Evolutionary conservation across 768 basidiomycete genomes (phyloP), one percentile per base, ranked within the genome.

Genomic region (Lactifluus hygrophoroides): DNA sequence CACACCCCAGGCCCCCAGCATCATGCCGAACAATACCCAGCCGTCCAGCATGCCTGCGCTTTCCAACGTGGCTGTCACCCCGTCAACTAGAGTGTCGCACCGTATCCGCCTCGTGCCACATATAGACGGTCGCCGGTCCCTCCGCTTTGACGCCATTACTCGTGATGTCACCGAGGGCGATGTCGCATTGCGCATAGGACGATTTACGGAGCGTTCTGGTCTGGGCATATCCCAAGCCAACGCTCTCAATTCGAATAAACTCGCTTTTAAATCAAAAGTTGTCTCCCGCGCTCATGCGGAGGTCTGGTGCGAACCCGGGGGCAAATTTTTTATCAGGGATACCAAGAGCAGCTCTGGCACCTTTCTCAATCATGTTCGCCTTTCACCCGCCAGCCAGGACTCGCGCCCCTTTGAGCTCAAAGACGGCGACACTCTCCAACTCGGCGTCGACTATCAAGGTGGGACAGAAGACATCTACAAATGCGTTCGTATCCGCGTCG

Each of bases 381-480:
- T 98, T n/a, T 85, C 85, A 37, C 77, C 85, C 0, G 93, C 94
- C 11, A 88, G 87, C 48, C 79, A 82, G 7, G 94, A 95, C 69
- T 88, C 85, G 5, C 75, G 83, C 38, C 81, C 91, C 0, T 85
- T 78, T 59, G 81, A 81, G 61, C 76, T 97, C 65, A 91, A 88
- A 72, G 94, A 97, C 61, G 95, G 95, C 1, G 94, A 97, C 73
- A 80, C 97, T 28, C 73, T 98, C 19, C 95, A 97, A 72, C 83
- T 97, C 0, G 94, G 95, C 2, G 92, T 98, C 27, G 94, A 98
- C 69, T 99, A 96, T 72, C 94, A 97, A 71, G 95, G 95, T 6
- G 95, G 95, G 0, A 83, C 90, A 7, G 94, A 97, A 75, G 94
- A 97, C 71, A 93, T 95, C 52, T 97, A 95, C 72, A 88, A 96